Base-by-base conservation (phyloP, 2,329 filamentous ascomycete genomes). In the Xylariaceae sp. region DNA sequence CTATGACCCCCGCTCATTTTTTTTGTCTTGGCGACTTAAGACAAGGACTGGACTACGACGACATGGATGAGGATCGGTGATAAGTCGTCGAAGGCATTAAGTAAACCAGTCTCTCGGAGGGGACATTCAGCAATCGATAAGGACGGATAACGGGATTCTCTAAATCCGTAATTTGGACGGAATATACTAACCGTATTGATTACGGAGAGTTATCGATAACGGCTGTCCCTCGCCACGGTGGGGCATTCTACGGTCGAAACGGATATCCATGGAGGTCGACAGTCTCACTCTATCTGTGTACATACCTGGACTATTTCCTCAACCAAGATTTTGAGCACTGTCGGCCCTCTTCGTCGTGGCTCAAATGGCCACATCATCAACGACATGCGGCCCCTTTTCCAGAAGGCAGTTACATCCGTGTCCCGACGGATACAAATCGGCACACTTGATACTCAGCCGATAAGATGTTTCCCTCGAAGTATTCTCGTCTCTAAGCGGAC, bases 381-480 rank as follows among this genome's bases (percentile, higher is more conserved):
- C 64, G 66, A 58, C 55, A 72, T 72, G 71, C 67, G 65, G 61
- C 54, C 60, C 49, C 64, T 67, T 53, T 57, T 69, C 51, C 62
- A 67, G 17, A 69, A 69, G 65, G 63, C 65, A 64, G 56, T 62
- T 53, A 57, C 60, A 35, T 64, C 66, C 30, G 57, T 60, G 37
- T 49, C 63, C 23, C 66, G 71, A 56, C 66, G 66, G 53, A 55
- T 73, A 23, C 71, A 72, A 57, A 69, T 69, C 15, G 60, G 66
- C 30, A 57, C 65, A 23, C 57, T 62, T 75, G 77, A 56, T 51
- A 64, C 61, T 11, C 66, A 64, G 55, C 68, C 70, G 15, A 63
- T 70, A 23, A 73, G 73, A 60, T 71, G 66, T 58, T 80, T 84
- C 63, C 80, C 82, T 72, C 72, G 79, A 61, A 79, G 77, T 47